These are phyloP conservation scores for Candida quercuum DNA, from an alignment of 805 yeast species.

Conservation along the genomic window DNA sequence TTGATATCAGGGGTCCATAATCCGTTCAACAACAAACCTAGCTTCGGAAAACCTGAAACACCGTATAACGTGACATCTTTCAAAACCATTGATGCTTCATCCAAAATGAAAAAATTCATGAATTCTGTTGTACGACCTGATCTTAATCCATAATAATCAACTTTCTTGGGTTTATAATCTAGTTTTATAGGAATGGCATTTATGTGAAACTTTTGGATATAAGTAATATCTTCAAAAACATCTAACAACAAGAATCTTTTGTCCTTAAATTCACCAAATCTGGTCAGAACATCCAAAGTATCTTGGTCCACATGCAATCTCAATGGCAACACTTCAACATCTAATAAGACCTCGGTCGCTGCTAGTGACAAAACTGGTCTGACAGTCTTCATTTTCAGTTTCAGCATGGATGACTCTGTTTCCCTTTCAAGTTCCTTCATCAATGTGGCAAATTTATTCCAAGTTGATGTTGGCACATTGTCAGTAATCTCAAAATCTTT, in stretches of 20 bases:
- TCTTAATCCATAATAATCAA: conserved; percentile 78
- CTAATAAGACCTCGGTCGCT: conserved; percentile 61
- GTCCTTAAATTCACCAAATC: conserved; percentile 82
- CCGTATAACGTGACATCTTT: conserved; percentile 67
- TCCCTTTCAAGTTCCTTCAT: conserved; percentile 67
- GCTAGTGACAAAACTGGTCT: conserved; percentile 59
- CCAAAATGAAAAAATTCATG: conserved; percentile 82
- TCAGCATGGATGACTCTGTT: conserved; percentile 58
- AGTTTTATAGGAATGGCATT: conserved; percentile 56
- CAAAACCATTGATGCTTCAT: conserved; percentile 72
- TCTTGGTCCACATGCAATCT: conserved; percentile 90
- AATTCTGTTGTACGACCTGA: conserved; percentile 86
- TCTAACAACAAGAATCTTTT: conserved; percentile 55
- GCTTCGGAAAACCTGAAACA: conserved; percentile 60
- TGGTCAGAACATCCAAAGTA: conserved; percentile 73
- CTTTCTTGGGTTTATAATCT: conserved; percentile 88
- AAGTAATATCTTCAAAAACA: conserved; percentile 56
- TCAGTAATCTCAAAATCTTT: conserved; percentile 61
- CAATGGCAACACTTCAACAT: conserved; percentile 60
- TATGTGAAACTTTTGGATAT: conserved; percentile 63
- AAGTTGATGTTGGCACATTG: conserved; percentile 79
- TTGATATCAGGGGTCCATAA: conserved; percentile 87
- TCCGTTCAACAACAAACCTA: conserved; percentile 52
- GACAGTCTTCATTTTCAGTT: conserved; percentile 46
- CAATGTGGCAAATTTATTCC: conserved; percentile 79